phyloP scores from a whole-genome alignment of 345 rosid genomes.

The Psidium friedrichsthalianum region DNA sequence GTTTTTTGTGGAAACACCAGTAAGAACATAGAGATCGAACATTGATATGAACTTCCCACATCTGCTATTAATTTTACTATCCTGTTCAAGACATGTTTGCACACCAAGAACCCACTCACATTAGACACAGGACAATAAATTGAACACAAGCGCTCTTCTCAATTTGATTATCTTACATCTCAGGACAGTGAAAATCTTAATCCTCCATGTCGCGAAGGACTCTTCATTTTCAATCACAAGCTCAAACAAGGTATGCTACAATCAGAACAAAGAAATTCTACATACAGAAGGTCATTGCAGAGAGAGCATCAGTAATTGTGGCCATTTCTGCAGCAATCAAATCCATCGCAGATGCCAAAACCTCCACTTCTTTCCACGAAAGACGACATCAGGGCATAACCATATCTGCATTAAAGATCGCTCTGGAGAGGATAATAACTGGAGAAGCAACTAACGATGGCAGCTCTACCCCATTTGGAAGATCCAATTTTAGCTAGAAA shows the following conservation, averaged over 20 bases:
- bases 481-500: slow-evolving; percentile 36
- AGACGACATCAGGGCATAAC: background rate
- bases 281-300: background rate
- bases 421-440: background rate
- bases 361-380: background rate
- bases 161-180: background rate
- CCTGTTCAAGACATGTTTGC: background rate
- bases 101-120: background rate
- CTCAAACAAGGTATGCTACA: slow-evolving; percentile 29
- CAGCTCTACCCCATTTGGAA: slow-evolving; percentile 1
- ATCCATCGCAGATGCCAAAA: background rate
- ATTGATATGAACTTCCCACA: background rate
- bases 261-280: slow-evolving; percentile 5
- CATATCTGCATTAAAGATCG: background rate
- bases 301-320: background rate
- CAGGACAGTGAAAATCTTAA: background rate
- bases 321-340: background rate
- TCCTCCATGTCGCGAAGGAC: background rate
- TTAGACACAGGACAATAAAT: background rate
- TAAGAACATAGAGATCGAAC: background rate
- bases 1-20: background rate
- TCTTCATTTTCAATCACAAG: slow-evolving; percentile 9
- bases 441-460: background rate
- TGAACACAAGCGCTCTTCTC: background rate
- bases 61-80: background rate